Evolutionary conservation across 257 asterid species (phyloP), one percentile per base, ranked within the genome.

Genomic region (Petunia axillaris): DNA sequence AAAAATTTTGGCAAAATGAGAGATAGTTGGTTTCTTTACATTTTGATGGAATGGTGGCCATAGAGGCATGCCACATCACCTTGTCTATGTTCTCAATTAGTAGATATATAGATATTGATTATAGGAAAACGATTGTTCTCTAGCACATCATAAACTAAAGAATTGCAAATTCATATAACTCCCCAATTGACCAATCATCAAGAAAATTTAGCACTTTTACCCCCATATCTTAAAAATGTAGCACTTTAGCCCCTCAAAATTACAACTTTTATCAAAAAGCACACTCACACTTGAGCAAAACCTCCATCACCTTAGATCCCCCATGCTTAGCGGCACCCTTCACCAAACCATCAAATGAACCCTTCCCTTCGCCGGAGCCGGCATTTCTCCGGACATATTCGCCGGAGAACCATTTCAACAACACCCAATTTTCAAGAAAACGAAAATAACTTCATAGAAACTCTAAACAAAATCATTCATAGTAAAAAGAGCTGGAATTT

Each of bases 401-500:
- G 1, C 43, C 77, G 57, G 43, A 40, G 59, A 70, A 9, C 77
- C 25, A 9, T 46, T 16, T 46, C 77, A 40, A 25, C 77, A 25
- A 9, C 43, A 11, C 59, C 25, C 8, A 16, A 36, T 67, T 66
- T 43, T 58, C 25, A 25, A 15, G 92, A 86, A 7, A 82, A 91
- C 81, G 95, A 92, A 85, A 94, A 90, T 73, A 91, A 76, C 64
- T 89, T 95, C 87, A 83, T 92, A 64, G 81, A 86, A 5, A 25
- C 74, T 75, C 85, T 95, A 38, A 90, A 92, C 87, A 87, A 68
- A 81, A 91, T 95, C 85, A 91, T 87, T 11, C 88, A 92, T 54
- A 82, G 94, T 81, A 90, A 85, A 79, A 90, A 86, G 86, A 91
- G 90, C 85, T 93, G 97, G 97, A 76, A 87, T 44, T 57, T 81